Base-by-base conservation (phyloP, 1,284 basidiomycete genomes). In the Moesziomyces sp. region DNA sequence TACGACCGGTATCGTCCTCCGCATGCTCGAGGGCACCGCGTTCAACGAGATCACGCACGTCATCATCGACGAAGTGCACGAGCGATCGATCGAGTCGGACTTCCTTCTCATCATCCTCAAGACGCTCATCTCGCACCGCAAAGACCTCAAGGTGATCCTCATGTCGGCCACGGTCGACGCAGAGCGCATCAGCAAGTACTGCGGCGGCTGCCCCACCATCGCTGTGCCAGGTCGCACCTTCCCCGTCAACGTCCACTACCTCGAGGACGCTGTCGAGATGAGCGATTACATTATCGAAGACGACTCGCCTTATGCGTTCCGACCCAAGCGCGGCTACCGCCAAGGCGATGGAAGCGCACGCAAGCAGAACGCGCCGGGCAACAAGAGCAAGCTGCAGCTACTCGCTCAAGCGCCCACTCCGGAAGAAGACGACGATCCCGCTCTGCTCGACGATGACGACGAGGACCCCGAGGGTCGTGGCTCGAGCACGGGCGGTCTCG, bases 101-200 rank as follows among this genome's bases (percentile, higher is more conserved):
- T 99, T 99, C 86, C 87, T 99, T 28, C 87, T 99, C 23, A 94
- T 99, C 79, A 93, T 98, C 10, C 87, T 99, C 59, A 95, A 94
- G 85, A 91, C 92, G n/a, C 86, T 99, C 21, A 85, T 98, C 47
- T 86, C 88, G 55, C 89, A 91, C 70, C 89, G 93, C 23, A 89
- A 90, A 47, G 91, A 96, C 77, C 87, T 99, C 52, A 96, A 93
- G 85, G 89, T 99, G 34, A 89, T 99, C 35, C 88, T 99, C 57
- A 99, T 99, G 97, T 97, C 94, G 24, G 97, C 97, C 0, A 99
- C 97, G 0, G 88, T 98, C 30, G 94, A 99, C 80, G 92, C 84
- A 19, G 92, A 95, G 65, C 96, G 97, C 85, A 91, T 99, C 53
- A 93, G 94, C n/a, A 86, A 86, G 23, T 99, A 93, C 85, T 98